Evolutionary conservation across 108 stramenopile genomes (phyloP).

Genomic region (Fistulifera solaris): DNA sequence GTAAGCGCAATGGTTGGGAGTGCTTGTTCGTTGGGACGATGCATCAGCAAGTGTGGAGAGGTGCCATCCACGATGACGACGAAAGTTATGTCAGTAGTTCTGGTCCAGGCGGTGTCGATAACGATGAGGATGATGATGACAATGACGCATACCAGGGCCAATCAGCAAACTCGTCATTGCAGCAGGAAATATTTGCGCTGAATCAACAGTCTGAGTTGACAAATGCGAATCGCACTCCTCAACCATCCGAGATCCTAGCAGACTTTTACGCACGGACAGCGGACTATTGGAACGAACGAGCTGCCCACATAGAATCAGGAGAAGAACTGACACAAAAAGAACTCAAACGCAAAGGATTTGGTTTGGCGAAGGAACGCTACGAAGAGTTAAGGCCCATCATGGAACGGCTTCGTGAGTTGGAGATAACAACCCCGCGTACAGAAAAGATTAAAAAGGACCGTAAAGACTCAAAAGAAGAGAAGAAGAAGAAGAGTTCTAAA

Average conservation of each 20-base stretch:
- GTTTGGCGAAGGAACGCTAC: conserved; percentile 50
- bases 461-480: conserved; percentile 24
- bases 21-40: conserved; percentile 79
- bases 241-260: conserved; percentile 53
- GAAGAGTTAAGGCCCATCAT: conserved; percentile 55
- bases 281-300: conserved; percentile 53
- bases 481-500: conserved; percentile 3
- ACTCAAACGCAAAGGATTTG: conserved; percentile 69
- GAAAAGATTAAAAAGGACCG: conserved; percentile 22
- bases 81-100: conserved; percentile 8
- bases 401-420: conserved; percentile 46
- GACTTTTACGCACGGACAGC: conserved; percentile 81
- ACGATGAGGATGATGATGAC: conserved; percentile 17
- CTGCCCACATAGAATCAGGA: conserved; percentile 10
- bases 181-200: conserved; percentile 52
- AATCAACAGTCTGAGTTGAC: conserved; percentile 45
- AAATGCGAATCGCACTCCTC: conserved; percentile 48
- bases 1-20: conserved; percentile 75
- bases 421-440: background rate
- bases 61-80: conserved; percentile 13
- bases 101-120: conserved; percentile 14
- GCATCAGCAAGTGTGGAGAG: conserved; percentile 83
- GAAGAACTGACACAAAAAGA: conserved; percentile 56
- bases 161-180: conserved; percentile 32
- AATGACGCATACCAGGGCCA: conserved; percentile 56